Evolutionary conservation across 495 filamentous ascomycete species (phyloP).

Genomic region (Neurospora sp.): DNA sequence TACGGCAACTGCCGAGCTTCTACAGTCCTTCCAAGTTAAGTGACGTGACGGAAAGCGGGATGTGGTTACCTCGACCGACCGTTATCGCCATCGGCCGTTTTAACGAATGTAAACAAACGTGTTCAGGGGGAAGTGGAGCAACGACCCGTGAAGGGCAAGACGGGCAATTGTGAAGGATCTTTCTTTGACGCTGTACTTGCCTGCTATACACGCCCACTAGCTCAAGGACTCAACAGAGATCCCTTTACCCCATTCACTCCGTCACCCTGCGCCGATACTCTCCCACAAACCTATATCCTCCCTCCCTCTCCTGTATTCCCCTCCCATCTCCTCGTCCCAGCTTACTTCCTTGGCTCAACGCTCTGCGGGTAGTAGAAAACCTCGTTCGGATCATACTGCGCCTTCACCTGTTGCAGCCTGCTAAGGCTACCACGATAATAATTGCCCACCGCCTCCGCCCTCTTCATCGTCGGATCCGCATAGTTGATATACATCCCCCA

Average conservation of each 20-base stretch:
- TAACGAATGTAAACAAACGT: background rate
- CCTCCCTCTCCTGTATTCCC: background rate
- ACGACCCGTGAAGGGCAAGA: background rate
- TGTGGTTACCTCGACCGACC: background rate
- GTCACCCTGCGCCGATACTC: background rate
- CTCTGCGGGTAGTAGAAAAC: conserved; percentile 55
- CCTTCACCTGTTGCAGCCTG: conserved; percentile 44
- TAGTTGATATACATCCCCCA: conserved; percentile 42
- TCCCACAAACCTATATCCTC: background rate
- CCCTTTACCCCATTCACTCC: background rate
- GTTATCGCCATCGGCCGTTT: background rate
- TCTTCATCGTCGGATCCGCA: conserved; percentile 28
- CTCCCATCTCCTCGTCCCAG: background rate
- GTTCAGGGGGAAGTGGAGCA: background rate
- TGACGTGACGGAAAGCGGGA: background rate
- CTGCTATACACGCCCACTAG: background rate
- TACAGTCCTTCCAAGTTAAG: background rate
- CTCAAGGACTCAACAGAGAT: background rate
- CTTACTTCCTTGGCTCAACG: conserved; percentile 27
- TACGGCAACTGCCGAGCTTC: background rate
- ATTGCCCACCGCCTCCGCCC: conserved; percentile 25
- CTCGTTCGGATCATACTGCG: conserved; percentile 43
- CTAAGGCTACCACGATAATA: conserved; percentile 47
- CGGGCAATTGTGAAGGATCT: background rate
- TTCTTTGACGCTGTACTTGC: background rate